These are phyloP conservation scores for Coemansia sp. DNA, from an alignment of 192 early-diverging fungal genomes.

Conservation along the genomic window DNA sequence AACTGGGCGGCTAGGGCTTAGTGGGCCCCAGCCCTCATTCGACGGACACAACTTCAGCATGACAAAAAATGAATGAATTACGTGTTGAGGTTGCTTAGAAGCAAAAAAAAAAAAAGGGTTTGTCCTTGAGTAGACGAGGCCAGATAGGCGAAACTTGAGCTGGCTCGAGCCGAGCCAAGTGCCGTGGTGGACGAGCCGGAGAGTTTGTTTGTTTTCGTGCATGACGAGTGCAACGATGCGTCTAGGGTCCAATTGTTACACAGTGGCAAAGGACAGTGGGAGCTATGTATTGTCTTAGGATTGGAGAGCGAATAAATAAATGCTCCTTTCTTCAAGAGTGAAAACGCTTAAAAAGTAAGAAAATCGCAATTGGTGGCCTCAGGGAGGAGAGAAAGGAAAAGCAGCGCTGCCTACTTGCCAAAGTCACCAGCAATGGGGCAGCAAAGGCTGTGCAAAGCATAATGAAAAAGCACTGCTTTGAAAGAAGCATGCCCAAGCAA, in stretches of 20 bases:
- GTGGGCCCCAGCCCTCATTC: conserved; percentile 53
- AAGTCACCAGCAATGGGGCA: neutral
- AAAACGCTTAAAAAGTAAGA: neutral
- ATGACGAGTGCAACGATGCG: too few relatives aligned
- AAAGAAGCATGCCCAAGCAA: neutral
- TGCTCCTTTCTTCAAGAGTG: neutral
- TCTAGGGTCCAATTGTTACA: too few relatives aligned
- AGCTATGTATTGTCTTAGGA: too few relatives aligned
- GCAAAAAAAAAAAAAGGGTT: neutral
- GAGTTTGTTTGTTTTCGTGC: neutral
- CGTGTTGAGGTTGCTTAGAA: neutral
- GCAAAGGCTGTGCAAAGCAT: neutral
- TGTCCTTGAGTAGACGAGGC: neutral
- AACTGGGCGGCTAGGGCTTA: conserved; percentile 40
- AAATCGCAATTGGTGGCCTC: neutral
- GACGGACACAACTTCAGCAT: conserved; percentile 20
- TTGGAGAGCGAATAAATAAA: too few relatives aligned
- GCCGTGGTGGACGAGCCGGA: neutral
- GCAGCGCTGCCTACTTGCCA: neutral
- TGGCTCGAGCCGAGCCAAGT: neutral
- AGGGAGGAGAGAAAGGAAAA: neutral
- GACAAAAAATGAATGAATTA: neutral
- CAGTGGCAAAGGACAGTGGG: too few relatives aligned
- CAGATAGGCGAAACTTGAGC: neutral
- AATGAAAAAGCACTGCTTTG: neutral